Conservation (phyloP, 768 basidiomycete genomes). For the Tulasnella sp. region DNA sequence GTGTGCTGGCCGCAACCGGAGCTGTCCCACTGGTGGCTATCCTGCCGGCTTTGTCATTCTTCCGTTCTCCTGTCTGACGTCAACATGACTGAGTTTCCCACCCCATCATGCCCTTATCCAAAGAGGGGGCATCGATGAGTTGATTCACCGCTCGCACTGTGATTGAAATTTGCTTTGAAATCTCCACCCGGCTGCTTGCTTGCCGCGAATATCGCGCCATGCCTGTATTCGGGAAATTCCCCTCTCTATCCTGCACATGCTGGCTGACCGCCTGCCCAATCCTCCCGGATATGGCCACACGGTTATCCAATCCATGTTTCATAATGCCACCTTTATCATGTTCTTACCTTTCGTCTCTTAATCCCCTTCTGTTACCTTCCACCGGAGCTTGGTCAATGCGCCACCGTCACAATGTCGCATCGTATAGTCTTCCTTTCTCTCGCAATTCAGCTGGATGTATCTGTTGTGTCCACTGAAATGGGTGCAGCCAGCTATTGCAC, state of each 20-base stretch:
- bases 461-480: too few species aligned
- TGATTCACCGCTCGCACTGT: too few species aligned
- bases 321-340: too few species aligned
- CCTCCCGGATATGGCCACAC: background rate
- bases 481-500: too few species aligned
- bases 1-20: background rate
- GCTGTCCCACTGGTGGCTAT: background rate
- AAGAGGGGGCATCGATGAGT: too few species aligned
- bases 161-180: background rate
- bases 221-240: background rate
- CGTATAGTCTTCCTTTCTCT: too few species aligned
- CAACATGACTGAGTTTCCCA: background rate
- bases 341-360: too few species aligned
- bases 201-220: background rate
- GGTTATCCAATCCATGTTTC: background rate
- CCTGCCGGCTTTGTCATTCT: background rate
- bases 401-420: too few species aligned
- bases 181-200: background rate
- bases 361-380: too few species aligned
- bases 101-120: too few species aligned
- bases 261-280: background rate
- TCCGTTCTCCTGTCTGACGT: background rate
- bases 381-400: too few species aligned
- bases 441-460: too few species aligned
- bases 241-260: background rate